phyloP scores from a whole-genome alignment of 768 basidiomycete species.

The Boletus rufocinnamomeus region DNA sequence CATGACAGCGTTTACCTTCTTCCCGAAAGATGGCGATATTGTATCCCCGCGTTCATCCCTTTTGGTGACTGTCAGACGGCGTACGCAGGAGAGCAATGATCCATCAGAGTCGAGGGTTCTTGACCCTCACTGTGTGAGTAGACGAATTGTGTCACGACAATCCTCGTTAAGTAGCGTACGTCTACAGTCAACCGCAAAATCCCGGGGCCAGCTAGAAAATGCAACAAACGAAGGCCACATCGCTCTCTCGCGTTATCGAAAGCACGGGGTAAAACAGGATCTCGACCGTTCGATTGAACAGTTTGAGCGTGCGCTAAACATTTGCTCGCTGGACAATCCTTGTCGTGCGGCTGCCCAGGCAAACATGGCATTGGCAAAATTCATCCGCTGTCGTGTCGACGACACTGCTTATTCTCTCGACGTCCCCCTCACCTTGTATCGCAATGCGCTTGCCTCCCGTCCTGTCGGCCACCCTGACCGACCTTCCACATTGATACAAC shows the following conservation, averaged over 20 bases:
- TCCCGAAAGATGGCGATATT: background rate
- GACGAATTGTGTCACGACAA: background rate
- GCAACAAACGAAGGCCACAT: background rate
- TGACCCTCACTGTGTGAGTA: background rate
- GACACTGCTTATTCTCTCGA: background rate
- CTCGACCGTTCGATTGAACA: background rate
- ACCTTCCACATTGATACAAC: background rate
- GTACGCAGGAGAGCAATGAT: background rate
- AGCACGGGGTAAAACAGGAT: background rate
- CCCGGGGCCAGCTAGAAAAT: background rate
- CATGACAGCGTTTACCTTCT: background rate
- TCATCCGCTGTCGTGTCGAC: background rate
- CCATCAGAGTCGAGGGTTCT: background rate
- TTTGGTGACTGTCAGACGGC: background rate
- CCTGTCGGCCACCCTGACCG: background rate
- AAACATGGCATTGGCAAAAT: background rate
- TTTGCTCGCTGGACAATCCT: background rate
- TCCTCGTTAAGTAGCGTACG: background rate
- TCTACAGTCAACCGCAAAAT: background rate
- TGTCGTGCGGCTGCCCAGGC: background rate
- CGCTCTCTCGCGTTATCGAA: background rate
- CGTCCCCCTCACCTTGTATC: background rate
- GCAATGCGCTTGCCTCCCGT: background rate
- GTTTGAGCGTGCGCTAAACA: background rate
- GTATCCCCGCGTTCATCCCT: background rate